Evolutionary conservation across 306 rosid genomes (phyloP).

Genomic region (Aeschynomene evenia): DNA sequence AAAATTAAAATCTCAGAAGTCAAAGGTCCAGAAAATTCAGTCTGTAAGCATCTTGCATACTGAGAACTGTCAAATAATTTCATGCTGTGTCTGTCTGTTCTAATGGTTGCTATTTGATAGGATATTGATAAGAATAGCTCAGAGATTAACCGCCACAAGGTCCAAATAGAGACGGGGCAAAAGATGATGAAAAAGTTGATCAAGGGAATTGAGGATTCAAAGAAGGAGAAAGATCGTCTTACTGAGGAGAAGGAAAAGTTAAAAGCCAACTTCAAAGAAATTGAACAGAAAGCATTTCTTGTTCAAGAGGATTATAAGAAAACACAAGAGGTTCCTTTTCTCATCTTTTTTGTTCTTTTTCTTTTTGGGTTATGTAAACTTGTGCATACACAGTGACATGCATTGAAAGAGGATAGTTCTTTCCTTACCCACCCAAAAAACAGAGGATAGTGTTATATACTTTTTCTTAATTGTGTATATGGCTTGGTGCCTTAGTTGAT

Average conservation of each 20-base stretch:
- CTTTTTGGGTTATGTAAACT: background rate
- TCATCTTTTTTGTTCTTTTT: background rate
- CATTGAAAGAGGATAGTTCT: background rate
- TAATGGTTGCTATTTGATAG: slow-evolving; percentile 50
- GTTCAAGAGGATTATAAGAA: slow-evolving; percentile 71
- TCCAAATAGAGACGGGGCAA: slow-evolving; percentile 85
- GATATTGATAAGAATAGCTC: slow-evolving; percentile 78
- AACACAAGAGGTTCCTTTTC: slow-evolving; percentile 64
- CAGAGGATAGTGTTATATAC: background rate
- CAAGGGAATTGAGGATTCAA: slow-evolving; percentile 81
- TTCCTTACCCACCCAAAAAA: background rate
- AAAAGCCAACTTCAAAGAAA: slow-evolving; percentile 60
- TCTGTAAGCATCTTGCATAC: slow-evolving; percentile 59
- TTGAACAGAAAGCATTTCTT: slow-evolving; percentile 77
- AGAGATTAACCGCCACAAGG: slow-evolving; percentile 86
- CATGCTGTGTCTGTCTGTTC: slow-evolving; percentile 27
- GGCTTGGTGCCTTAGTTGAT: background rate
- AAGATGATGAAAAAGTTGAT: slow-evolving; percentile 78
- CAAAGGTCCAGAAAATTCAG: slow-evolving; percentile 78
- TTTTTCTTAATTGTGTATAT: slow-evolving; percentile 9
- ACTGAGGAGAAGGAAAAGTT: slow-evolving; percentile 63
- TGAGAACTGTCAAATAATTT: slow-evolving; percentile 23
- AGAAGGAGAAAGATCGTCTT: slow-evolving; percentile 70
- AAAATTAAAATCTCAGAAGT: slow-evolving; percentile 73
- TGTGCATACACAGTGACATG: slow-evolving; percentile 6